Percentiles rank a stretch among this genome's conserved stretches.
phyloP scores from a whole-genome alignment of 371 early-diverging fungal species.

The Mucor indicus region DNA sequence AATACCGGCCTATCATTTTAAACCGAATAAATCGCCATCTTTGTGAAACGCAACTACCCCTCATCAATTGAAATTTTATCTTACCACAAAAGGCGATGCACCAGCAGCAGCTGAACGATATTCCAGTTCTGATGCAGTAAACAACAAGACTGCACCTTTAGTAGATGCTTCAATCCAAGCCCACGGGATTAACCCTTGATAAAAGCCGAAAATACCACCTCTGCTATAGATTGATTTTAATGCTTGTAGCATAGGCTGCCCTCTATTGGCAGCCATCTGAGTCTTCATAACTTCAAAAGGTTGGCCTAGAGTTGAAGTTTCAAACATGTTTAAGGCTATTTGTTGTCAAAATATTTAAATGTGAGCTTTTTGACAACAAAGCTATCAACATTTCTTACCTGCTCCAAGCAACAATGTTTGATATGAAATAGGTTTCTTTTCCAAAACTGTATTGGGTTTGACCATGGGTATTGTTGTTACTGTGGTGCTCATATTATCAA shows the following conservation, averaged over 20 bases:
- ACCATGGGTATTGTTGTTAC: too few relatives aligned
- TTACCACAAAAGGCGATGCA: constrained; percentile 57
- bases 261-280: constrained; percentile 84
- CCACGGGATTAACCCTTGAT: constrained; percentile 82
- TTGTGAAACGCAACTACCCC: too few relatives aligned
- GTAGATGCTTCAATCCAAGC: constrained; percentile 88
- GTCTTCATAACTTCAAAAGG: constrained; percentile 69
- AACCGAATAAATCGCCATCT: background rate
- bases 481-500: too few relatives aligned
- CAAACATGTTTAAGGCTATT: constrained; percentile 19
- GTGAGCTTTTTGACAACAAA: background rate
- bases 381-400: constrained; percentile 18
- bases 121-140: constrained; percentile 90
- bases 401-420: constrained; percentile 64
- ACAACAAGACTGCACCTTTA: constrained; percentile 93
- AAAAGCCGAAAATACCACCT: constrained; percentile 81
- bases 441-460: too few relatives aligned
- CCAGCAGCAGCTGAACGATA: constrained; percentile 57
- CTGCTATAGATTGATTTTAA: constrained; percentile 68
- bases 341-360: background rate
- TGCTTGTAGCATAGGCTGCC: constrained; percentile 61
- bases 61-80: background rate
- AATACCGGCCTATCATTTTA: constrained; percentile 64
- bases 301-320: constrained; percentile 19
- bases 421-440: constrained; percentile 66